Percentiles rank a stretch among this genome's conserved stretches.
Conservation (phyloP, 768 basidiomycete species). For the Leucosporidium scottii region DNA sequence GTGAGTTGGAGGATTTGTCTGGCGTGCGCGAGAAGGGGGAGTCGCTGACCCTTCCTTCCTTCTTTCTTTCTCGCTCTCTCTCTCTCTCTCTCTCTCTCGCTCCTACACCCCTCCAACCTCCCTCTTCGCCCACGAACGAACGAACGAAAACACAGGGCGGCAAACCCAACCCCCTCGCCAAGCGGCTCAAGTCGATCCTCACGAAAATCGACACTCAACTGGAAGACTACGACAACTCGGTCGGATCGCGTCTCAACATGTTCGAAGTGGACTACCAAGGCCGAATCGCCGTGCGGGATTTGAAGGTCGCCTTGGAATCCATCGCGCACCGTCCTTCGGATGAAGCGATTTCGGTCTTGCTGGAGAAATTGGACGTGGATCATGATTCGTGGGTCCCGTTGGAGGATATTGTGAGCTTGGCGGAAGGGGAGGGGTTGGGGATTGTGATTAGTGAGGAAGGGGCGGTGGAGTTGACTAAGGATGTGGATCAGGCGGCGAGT, state of each 20-base stretch:
- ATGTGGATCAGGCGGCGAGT: conserved; percentile 27
- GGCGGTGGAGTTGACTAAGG: conserved; percentile 13
- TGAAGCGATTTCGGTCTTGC: conserved; percentile 73
- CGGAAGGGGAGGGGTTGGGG: conserved; percentile 57
- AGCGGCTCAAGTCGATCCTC: conserved; percentile 91
- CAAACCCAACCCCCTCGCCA: conserved; percentile 74
- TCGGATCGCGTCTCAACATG: conserved; percentile 44
- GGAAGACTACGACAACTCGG: conserved; percentile 77
- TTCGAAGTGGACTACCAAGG: conserved; percentile 50
- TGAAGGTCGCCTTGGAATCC: conserved; percentile 81
- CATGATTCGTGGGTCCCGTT: conserved; percentile 91
- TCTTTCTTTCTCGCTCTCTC: conserved; percentile 47
- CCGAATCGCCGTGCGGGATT: conserved; percentile 76
- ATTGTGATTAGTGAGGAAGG: conserved; percentile 30
- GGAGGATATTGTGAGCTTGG: conserved; percentile 87
- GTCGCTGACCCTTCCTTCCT: not conserved
- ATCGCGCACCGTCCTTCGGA: conserved; percentile 91
- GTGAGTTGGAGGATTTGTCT: no score
- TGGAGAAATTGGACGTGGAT: conserved; percentile 67
- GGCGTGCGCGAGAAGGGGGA: no score
- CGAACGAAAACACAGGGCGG: no score
- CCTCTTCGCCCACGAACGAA: no score
- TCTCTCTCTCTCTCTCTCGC: not conserved
- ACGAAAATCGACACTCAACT: conserved; percentile 90
- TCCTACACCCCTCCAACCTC: not conserved